These are phyloP conservation scores for Theobroma cacao DNA, from an alignment of 345 rosid species.

Conservation along the genomic window DNA sequence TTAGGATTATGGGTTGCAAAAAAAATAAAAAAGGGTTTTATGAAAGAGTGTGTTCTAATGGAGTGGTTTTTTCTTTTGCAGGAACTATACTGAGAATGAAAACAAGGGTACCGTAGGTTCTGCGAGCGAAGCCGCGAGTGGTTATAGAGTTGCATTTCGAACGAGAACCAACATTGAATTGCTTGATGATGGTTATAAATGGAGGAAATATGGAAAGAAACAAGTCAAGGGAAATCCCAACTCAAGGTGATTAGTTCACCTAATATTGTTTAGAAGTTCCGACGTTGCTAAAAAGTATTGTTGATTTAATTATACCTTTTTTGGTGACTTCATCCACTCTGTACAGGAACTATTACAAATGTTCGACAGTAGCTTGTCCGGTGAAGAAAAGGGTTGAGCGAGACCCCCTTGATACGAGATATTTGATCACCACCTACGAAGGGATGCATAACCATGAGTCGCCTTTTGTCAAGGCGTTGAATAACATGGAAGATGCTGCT, in stretches of 20 bases:
- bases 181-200: not conserved
- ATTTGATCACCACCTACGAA: not conserved
- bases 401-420: not conserved
- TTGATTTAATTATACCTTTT: not conserved
- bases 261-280: not conserved
- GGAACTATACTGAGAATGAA: not conserved
- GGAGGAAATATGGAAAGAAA: too few relatives aligned
- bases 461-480: not conserved
- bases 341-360: not conserved
- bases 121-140: not conserved
- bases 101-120: not conserved
- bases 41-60: not conserved
- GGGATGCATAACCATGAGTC: not conserved
- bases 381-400: not conserved
- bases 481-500: not conserved
- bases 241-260: conserved; percentile 3
- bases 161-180: not conserved
- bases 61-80: not conserved
- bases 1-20: not conserved
- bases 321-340: not conserved
- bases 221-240: not conserved
- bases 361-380: not conserved
- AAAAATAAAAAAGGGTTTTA: not conserved
- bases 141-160: not conserved
- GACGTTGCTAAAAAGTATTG: not conserved